Evolutionary conservation across 2,329 filamentous ascomycete species (phyloP), one percentile per base, ranked within the genome.

Genomic region (Knufia fluminis): DNA sequence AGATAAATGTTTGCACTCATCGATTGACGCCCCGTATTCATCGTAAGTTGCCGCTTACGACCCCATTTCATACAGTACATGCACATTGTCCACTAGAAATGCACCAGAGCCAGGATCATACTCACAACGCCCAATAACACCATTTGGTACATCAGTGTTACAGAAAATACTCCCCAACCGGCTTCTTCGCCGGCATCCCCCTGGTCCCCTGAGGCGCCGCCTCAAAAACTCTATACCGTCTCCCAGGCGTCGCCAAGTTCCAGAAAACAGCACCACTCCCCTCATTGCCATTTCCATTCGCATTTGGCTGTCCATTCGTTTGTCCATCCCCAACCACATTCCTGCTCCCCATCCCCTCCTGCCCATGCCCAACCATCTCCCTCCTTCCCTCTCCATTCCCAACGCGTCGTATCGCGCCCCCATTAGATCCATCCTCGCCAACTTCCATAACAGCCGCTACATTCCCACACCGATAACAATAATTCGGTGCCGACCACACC

Each of bases 151-250:
- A 12, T 6, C 26, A 28, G 12, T 36, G 26, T 62, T 56, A 72
- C 68, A 98, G 72, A 68, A 98, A 98, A 72, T 97, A 98, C 70
- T 97, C 91, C 12, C 89, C 89, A 47, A 95, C 88, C 2, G 92
- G 92, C 69, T 97, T 97, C 78, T 98, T 98, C 2, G 92, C 92
- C 52, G 92, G 92, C 92, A 98, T 98, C 3, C 92, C 92, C 60
- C 92, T 78, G 1, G 85, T 89, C 66, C 97, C 92, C 70, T 98
- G 92, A 46, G 92, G 90, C 48, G 92, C 92, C 0, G 92, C 92
- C 62, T 97, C 90, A 64, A 98, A 98, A 8, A 98, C 91, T 31
- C 91, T 76, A 69, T 98, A 98, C 58, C 92, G 75, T 60, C 92
- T 78, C 2, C 90, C 92, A 1, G 92, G 92, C 1, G 90, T 90